Base-by-base conservation (phyloP, 176 grass and related monocot species). In the Oryza coarctata region DNA sequence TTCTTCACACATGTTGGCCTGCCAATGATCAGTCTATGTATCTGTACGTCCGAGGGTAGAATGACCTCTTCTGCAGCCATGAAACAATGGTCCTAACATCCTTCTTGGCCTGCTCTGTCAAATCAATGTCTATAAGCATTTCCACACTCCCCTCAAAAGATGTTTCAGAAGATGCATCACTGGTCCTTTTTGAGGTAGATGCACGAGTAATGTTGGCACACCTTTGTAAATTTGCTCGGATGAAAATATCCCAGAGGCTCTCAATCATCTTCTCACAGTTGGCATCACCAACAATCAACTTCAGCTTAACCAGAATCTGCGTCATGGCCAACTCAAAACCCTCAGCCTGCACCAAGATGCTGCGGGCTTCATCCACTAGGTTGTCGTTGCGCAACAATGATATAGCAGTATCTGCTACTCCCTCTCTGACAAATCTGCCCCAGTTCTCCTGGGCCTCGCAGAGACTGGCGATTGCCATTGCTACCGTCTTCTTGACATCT, bases 21-120 rank as follows among this genome's bases (percentile, higher is more conserved):
- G 41, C 32, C 69, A 73, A 40, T 57, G 63, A 49, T 85, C 77
- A 81, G 7, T 65, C 10, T 50, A 34, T 60, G 66, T 78, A 85
- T 69, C 52, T 82, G 55, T 71, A 76, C 3, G 83, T 89, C 27
- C 34, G 41, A 58, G 83, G 78, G 83, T 65, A 77, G 66, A 22
- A 66, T 3, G 82, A 12, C 65, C 6, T 86, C 65, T 60, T 89
- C 65, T 89, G 83, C 78, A 89, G 71, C 87, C 87, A 86, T 20
- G 87, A 82, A 65, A 82, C 78, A 23, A 85, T 81, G 12, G 8
- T 4, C 77, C 43, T 26, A 44, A 85, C 77, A 76, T 89, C 82
- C 14, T 87, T 10, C 83, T 49, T 52, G 29, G 12, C 22, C 39
- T 71, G 38, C 14, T 36, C 25, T 35, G 39, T 60, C 70, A 74